These are phyloP conservation scores for Melastoma candidum DNA, from an alignment of 441 rosid species.

Conservation along the genomic window DNA sequence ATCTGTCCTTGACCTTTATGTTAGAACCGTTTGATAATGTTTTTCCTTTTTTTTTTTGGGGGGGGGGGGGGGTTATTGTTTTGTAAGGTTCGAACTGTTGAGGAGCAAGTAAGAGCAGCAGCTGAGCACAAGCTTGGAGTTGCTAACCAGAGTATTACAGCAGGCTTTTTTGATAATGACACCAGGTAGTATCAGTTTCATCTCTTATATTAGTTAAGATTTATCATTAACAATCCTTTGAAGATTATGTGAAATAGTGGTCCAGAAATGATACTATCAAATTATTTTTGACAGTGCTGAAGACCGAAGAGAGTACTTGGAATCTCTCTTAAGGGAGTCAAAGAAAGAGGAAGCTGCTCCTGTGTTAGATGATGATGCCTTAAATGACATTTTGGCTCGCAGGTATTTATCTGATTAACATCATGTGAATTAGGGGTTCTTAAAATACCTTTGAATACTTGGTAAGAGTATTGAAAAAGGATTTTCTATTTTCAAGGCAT, in stretches of 20 bases:
- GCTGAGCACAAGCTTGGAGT: conserved; percentile 97
- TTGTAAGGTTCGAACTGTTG: conserved; percentile 77
- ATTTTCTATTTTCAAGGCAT: conserved; percentile 1
- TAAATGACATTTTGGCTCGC: conserved; percentile 84
- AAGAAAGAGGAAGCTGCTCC: conserved; percentile 92
- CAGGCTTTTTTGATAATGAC: conserved; percentile 92
- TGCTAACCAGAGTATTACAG: conserved; percentile 96
- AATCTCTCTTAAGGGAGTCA: conserved; percentile 76
- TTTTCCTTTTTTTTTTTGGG: too few species aligned
- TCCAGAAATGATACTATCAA: too few species aligned
- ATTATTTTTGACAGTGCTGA: conserved; percentile 53
- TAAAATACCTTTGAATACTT: too few species aligned
- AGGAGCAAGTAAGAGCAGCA: conserved; percentile 93
- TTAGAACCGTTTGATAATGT: too few species aligned
- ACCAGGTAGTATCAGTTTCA: conserved; percentile 45
- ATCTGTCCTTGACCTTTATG: too few species aligned
- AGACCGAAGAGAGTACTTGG: conserved; percentile 91
- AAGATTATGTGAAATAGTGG: too few species aligned
- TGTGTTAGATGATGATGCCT: conserved; percentile 75
- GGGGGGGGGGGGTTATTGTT: too few species aligned
- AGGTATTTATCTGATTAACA: conserved; percentile 28
- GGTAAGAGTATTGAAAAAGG: too few species aligned
- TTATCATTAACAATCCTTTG: too few species aligned
- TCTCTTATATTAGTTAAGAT: neutral
- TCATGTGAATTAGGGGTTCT: too few species aligned